A percentile compares a stretch with the other conserved stretches of the same genome.
These are phyloP conservation scores for Vinca minor DNA, from an alignment of 257 asterid species.

Conservation along the genomic window DNA sequence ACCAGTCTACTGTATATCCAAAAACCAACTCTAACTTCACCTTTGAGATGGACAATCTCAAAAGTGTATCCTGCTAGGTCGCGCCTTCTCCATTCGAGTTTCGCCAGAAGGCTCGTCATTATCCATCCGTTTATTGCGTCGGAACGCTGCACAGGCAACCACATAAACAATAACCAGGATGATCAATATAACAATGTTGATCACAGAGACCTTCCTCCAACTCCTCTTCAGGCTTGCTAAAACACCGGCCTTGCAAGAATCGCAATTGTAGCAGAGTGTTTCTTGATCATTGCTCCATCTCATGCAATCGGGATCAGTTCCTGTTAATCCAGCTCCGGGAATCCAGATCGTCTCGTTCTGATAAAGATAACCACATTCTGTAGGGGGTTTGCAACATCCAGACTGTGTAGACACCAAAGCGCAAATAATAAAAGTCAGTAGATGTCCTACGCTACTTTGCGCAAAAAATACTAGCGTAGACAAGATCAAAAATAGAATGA, in stretches of 20 bases:
- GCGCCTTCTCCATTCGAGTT: slow-evolving; percentile 82
- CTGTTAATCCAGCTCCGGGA: slow-evolving; percentile 29
- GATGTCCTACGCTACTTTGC: too few species aligned
- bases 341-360: slow-evolving; percentile 63
- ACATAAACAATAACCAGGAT: slow-evolving; percentile 55
- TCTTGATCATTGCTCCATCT: slow-evolving; percentile 68
- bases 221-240: slow-evolving; percentile 72
- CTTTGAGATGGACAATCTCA: slow-evolving; percentile 18
- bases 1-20: neutral
- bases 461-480: too few species aligned
- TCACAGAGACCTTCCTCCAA: slow-evolving; percentile 76
- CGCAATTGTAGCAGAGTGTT: slow-evolving; percentile 53
- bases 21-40: neutral
- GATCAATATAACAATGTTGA: slow-evolving; percentile 58
- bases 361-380: slow-evolving; percentile 57
- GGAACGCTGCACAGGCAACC: slow-evolving; percentile 56
- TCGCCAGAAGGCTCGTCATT: slow-evolving; percentile 67
- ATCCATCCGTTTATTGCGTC: slow-evolving; percentile 60
- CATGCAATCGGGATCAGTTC: slow-evolving; percentile 44
- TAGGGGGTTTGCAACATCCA: slow-evolving; percentile 94
- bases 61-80: slow-evolving; percentile 75
- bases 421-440: neutral
- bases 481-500: too few species aligned
- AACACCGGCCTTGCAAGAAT: slow-evolving; percentile 88
- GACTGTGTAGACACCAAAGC: slow-evolving; percentile 36